These are phyloP conservation scores for Yarrowia sp. DNA, from an alignment of 805 yeast species.

Conservation along the genomic window DNA sequence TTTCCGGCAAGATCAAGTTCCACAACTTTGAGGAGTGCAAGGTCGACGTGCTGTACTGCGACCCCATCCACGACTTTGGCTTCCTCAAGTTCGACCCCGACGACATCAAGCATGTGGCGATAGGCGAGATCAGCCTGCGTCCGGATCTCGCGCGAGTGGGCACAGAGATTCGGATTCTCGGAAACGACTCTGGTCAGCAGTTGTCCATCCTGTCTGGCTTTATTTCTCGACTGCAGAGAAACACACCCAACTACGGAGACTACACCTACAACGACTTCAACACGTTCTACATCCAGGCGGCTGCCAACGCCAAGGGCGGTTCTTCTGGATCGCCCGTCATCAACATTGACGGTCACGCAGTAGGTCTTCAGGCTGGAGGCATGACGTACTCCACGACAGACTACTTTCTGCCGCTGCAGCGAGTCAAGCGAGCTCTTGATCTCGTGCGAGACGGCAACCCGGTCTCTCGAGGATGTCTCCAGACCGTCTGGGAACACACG, in stretches of 20 bases:
- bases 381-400: slow-evolving; percentile 88
- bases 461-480: slow-evolving; percentile 86
- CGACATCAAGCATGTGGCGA: slow-evolving; percentile 69
- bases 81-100: slow-evolving; percentile 74
- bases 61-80: slow-evolving; percentile 95
- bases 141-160: slow-evolving; percentile 91
- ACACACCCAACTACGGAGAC: slow-evolving; percentile 90
- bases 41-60: slow-evolving; percentile 81
- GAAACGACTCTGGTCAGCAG: slow-evolving; percentile 95
- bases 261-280: slow-evolving; percentile 88
- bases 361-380: slow-evolving; percentile 94
- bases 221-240: slow-evolving; percentile 78
- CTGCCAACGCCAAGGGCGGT: slow-evolving; percentile 96
- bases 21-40: slow-evolving; percentile 93
- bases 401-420: slow-evolving; percentile 79
- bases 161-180: slow-evolving; percentile 87
- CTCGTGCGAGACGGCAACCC: slow-evolving; percentile 60
- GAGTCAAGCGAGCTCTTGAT: slow-evolving; percentile 76
- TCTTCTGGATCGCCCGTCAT: slow-evolving; percentile 97
- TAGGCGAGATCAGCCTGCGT: slow-evolving; percentile 60
- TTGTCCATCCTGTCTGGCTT: slow-evolving; percentile 84
- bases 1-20: slow-evolving; percentile 84
- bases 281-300: slow-evolving; percentile 92
- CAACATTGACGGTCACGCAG: slow-evolving; percentile 78
- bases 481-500: slow-evolving; percentile 79